phyloP scores from a whole-genome alignment of 2,329 filamentous ascomycete species.

The Curvularia eragrostidis region DNA sequence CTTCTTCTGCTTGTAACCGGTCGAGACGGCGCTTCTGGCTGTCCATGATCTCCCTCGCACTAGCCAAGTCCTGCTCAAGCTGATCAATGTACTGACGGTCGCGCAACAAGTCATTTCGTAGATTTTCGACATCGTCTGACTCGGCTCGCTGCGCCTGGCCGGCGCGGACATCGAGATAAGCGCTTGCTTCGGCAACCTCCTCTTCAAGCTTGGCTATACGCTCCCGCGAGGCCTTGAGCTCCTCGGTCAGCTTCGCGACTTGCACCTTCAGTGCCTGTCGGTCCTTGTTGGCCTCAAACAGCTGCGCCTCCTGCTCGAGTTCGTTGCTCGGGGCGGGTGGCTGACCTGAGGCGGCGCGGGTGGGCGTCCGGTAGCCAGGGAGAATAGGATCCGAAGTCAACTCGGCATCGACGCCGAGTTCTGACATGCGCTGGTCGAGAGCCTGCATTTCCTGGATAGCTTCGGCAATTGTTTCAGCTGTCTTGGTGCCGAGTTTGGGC shows the following conservation, averaged over 20 bases:
- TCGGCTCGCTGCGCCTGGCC: constrained; percentile 46
- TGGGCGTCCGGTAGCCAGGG: constrained; percentile 44
- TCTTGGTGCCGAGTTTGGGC: constrained; percentile 46
- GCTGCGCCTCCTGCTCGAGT: constrained; percentile 58
- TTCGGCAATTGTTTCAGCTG: constrained; percentile 48
- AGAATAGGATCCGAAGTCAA: constrained; percentile 43
- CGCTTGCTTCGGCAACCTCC: constrained; percentile 55
- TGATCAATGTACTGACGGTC: constrained; percentile 59
- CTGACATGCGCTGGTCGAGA: constrained; percentile 45
- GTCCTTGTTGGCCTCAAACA: constrained; percentile 57
- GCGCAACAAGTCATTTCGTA: constrained; percentile 53
- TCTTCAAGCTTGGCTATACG: constrained; percentile 56
- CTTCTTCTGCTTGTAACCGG: constrained; percentile 51
- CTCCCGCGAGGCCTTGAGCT: constrained; percentile 52
- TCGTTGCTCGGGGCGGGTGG: constrained; percentile 45
- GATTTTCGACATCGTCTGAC: constrained; percentile 53
- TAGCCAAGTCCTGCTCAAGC: constrained; percentile 56
- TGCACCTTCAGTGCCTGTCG: constrained; percentile 53
- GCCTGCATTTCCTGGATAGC: constrained; percentile 52
- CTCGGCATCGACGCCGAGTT: constrained; percentile 46
- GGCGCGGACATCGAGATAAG: constrained; percentile 53
- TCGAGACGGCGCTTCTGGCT: constrained; percentile 56
- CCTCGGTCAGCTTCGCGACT: constrained; percentile 50
- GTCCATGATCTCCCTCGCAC: constrained; percentile 54
- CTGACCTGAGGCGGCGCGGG: constrained; percentile 39